A percentile compares a stretch with the other conserved stretches of the same genome.
Conservation (phyloP, 2,329 filamentous ascomycete species). For the Saccharata proteae region DNA sequence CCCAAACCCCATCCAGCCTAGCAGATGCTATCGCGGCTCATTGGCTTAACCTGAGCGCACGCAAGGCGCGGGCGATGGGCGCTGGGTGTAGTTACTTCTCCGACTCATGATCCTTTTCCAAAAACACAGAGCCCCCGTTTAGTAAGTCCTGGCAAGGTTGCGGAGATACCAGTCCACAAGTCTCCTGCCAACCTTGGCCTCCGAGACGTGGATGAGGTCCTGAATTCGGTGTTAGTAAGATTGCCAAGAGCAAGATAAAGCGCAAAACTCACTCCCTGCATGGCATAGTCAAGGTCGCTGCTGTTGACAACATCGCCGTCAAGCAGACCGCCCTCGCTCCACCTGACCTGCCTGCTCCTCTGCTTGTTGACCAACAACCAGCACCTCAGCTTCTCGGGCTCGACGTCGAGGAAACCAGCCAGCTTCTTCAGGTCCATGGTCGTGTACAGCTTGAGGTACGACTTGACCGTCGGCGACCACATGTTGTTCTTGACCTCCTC, state of each 20-base stretch:
- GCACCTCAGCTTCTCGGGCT: slow-evolving; percentile 87
- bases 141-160: slow-evolving; percentile 93
- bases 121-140: too few species aligned
- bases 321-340: slow-evolving; percentile 78
- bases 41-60: too few species aligned
- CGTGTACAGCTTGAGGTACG: slow-evolving; percentile 96
- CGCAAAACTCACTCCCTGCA: slow-evolving; percentile 65
- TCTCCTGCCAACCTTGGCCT: slow-evolving; percentile 95
- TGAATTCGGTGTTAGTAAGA: slow-evolving; percentile 27
- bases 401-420: slow-evolving; percentile 89
- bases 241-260: too few species aligned
- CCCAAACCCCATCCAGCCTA: too few species aligned
- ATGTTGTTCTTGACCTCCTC: slow-evolving; percentile 99
- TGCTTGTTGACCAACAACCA: slow-evolving; percentile 98
- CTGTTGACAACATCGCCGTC: slow-evolving; percentile 89
- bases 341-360: slow-evolving; percentile 89
- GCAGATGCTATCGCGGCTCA: too few species aligned
- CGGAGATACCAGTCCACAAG: slow-evolving; percentile 98
- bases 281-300: slow-evolving; percentile 91
- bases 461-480: slow-evolving; percentile 94
- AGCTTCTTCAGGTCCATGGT: slow-evolving; percentile 99
- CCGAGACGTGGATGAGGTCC: slow-evolving; percentile 97
- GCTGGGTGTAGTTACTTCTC: too few species aligned
- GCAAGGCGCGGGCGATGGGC: too few species aligned
- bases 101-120: too few species aligned